Base-by-base conservation (phyloP, 495 filamentous ascomycete species). In the Massariosphaeria phaeospora region DNA sequence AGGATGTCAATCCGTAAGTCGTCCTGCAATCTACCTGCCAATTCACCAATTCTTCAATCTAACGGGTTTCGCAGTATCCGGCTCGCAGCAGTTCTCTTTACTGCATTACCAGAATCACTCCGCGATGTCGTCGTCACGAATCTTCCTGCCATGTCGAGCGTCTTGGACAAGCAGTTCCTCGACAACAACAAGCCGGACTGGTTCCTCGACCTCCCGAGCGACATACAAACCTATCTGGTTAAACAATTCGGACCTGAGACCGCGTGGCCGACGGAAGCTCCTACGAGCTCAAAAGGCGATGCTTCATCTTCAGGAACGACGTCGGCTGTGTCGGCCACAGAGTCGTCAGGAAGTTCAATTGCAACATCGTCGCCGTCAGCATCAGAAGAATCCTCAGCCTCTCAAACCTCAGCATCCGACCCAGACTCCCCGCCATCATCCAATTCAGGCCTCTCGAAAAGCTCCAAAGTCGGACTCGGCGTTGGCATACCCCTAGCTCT, bases 141-240 rank as follows among this genome's bases (percentile, higher is more conserved):
- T 29, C 27, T 64, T 2, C 46, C 46, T 17, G 61, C 61, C 15
- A 57, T 51, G 6, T 64, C 61, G 2, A 52, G 45, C 41, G 53
- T 64, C 15, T 29, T 64, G 7, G 48, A 43, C 47, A 26, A 34
- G 6, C 47, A 64, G 20, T 64, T 64, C 36, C 52, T 64, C n/a
- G 61, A 57, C 38, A 49, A 49, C 34, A 52, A 51, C 11, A 60
- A 31, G 36, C 61, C 56, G 17, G 39, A 27, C 2, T 64, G 61
- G 57, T 64, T 64, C 23, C 29, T 25, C 0, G 56, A 48, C 29
- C 35, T 64, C 20, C 61, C 61, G 7, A 30, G 36, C 2, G 57
- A 64, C 21, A 61, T 64, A 23, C 57, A 57, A 31, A 54, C n/a
- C 11, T 64, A 64, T 31, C 42, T 64, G 33, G 42, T 60, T n/a